A percentile compares a stretch with the other conserved stretches of the same genome.
These are phyloP conservation scores for Talaromyces proteolyticus DNA, from an alignment of 495 filamentous ascomycete species.

Conservation along the genomic window DNA sequence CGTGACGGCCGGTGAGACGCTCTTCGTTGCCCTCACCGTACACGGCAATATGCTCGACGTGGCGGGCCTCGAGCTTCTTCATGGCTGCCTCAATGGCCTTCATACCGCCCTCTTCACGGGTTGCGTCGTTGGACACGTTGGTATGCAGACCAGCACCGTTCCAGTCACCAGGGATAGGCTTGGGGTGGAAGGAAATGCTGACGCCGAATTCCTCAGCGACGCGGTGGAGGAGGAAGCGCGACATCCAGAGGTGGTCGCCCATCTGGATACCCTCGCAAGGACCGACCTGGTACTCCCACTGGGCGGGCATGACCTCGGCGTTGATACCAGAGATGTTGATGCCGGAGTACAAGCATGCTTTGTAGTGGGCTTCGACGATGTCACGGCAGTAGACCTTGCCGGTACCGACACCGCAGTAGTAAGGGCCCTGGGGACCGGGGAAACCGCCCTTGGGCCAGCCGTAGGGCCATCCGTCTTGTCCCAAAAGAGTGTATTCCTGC, in stretches of 20 bases:
- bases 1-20: constrained; percentile 91
- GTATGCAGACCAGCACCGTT: constrained; percentile 98
- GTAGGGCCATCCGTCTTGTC: constrained; percentile 75
- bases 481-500: constrained; percentile 95
- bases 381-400: constrained; percentile 98
- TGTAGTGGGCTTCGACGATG: constrained; percentile 98
- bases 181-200: constrained; percentile 93
- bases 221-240: constrained; percentile 92
- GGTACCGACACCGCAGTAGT: constrained; percentile 98
- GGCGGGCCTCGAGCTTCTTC: constrained; percentile 83
- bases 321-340: constrained; percentile 98
- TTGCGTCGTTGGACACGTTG: constrained; percentile 86
- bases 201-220: constrained; percentile 96
- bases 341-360: constrained; percentile 86
- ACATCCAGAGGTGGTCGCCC: constrained; percentile 97
- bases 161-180: constrained; percentile 99
- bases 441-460: constrained; percentile 96
- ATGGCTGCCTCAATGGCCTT: constrained; percentile 83
- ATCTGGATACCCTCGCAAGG: constrained; percentile 88
- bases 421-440: constrained; percentile 94
- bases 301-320: constrained; percentile 96
- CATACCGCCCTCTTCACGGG: constrained; percentile 90
- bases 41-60: constrained; percentile 92
- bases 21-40: constrained; percentile 92
- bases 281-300: constrained; percentile 99